These are phyloP conservation scores for Hansenula lynferdii DNA, from an alignment of 1,139 yeast species.

Conservation along the genomic window DNA sequence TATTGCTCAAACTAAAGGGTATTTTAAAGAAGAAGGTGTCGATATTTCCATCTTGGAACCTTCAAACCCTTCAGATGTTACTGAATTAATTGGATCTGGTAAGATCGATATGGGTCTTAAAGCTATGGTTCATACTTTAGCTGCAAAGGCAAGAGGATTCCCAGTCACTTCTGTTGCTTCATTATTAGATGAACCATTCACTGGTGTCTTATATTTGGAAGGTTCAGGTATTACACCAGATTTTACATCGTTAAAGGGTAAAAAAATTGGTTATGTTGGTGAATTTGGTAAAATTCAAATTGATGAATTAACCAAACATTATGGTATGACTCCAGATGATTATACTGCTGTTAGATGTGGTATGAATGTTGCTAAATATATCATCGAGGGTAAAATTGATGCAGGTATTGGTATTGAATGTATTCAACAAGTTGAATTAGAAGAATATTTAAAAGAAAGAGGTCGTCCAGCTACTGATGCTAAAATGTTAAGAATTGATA, in stretches of 20 bases:
- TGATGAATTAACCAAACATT: conserved; percentile 51
- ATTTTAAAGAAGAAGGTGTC: conserved; percentile 44
- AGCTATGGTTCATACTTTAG: conserved; percentile 58
- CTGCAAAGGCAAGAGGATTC: conserved; percentile 55
- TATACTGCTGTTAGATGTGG: conserved; percentile 60
- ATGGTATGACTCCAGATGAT: conserved; percentile 51
- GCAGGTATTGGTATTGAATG: conserved; percentile 59
- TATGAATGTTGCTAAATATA: conserved; percentile 54
- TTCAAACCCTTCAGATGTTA: conserved; percentile 54
- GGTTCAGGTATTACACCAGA: conserved; percentile 48
- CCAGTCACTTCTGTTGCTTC: conserved; percentile 55
- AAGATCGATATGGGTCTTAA: conserved; percentile 56
- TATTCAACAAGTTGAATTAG: conserved; percentile 55
- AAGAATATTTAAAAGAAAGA: conserved; percentile 40
- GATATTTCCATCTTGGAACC: conserved; percentile 53
- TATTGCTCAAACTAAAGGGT: conserved; percentile 47
- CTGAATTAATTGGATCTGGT: conserved; percentile 53
- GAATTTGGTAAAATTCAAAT: conserved; percentile 57
- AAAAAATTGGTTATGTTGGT: conserved; percentile 52
- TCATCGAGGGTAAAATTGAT: conserved; percentile 50
- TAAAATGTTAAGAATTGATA: conserved; percentile 52
- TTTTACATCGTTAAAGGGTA: conserved; percentile 48
- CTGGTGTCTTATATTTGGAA: conserved; percentile 49
- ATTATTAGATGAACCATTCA: conserved; percentile 52
- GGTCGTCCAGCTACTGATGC: conserved; percentile 45